Evolutionary conservation across 441 rosid species (phyloP).

Genomic region (Biscutella laevigata): DNA sequence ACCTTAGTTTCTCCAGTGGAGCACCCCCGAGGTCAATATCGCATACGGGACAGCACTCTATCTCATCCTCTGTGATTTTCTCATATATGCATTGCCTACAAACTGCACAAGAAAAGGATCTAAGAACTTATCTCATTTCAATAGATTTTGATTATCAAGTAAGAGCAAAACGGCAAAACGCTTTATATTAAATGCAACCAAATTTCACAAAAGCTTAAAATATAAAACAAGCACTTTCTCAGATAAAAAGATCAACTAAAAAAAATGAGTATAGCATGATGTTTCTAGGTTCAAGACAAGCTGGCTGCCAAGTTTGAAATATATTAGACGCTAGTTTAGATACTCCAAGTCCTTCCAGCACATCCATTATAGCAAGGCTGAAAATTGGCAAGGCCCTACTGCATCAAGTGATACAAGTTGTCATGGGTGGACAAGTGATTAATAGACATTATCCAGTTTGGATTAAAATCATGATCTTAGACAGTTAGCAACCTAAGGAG

Average conservation of each 20-base stretch:
- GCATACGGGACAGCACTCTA: constrained; percentile 72
- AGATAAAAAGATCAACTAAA: neutral
- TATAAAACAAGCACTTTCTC: neutral
- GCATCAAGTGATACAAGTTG: neutral
- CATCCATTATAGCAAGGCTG: neutral
- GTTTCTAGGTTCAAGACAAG: constrained; percentile 6
- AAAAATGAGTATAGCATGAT: neutral
- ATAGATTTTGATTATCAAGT: neutral
- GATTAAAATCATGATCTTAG: neutral
- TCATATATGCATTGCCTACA: constrained; percentile 82
- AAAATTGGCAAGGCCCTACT: neutral
- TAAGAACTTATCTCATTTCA: constrained; percentile 7
- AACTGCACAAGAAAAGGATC: constrained; percentile 34
- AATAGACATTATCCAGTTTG: neutral
- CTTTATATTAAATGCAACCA: neutral
- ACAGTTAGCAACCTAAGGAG: neutral
- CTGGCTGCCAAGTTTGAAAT: neutral
- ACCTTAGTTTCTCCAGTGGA: constrained; percentile 77
- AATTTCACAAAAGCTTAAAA: neutral
- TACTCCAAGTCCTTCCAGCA: neutral
- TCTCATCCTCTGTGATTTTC: constrained; percentile 67
- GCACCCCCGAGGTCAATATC: constrained; percentile 59
- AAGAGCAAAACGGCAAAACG: neutral
- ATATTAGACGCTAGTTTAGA: neutral
- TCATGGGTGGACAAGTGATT: neutral